These are phyloP conservation scores for Hymenoscyphus scutula DNA, from an alignment of 2,329 filamentous ascomycete species.

Conservation along the genomic window DNA sequence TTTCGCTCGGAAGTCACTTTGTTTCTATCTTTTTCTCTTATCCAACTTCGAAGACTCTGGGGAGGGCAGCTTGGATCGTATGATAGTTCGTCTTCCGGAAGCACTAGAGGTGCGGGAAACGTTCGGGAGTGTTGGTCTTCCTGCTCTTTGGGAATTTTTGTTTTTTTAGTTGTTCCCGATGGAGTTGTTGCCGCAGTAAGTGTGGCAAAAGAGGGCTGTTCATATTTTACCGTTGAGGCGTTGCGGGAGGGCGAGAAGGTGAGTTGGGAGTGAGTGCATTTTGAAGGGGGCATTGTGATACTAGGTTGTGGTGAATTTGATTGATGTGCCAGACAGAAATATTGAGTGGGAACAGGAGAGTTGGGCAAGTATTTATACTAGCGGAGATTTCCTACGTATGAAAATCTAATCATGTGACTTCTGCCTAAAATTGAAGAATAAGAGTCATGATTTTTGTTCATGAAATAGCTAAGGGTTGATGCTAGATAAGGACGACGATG, in stretches of 20 bases:
- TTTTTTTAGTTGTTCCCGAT: background rate
- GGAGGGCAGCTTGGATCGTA: slow-evolving; percentile 22
- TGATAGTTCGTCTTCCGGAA: slow-evolving; percentile 29
- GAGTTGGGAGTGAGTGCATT: slow-evolving; percentile 14
- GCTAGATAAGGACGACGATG: background rate
- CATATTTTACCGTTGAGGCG: slow-evolving; percentile 12
- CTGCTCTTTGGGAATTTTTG: background rate
- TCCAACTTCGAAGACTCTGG: slow-evolving; percentile 30
- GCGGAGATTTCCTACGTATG: background rate
- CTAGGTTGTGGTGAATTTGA: background rate
- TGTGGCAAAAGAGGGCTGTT: slow-evolving; percentile 10
- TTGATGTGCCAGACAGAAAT: background rate
- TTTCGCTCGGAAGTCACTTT: slow-evolving; percentile 22
- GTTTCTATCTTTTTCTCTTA: slow-evolving; percentile 23
- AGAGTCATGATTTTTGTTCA: background rate
- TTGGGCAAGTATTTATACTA: background rate
- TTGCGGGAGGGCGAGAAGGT: slow-evolving; percentile 12
- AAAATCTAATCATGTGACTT: background rate
- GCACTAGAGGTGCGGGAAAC: slow-evolving; percentile 29
- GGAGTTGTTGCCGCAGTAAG: slow-evolving; percentile 16
- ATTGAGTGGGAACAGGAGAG: background rate
- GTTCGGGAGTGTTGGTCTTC: slow-evolving; percentile 7
- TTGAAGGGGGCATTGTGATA: slow-evolving; percentile 9
- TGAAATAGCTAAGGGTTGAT: background rate
- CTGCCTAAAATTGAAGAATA: background rate